Conservation (phyloP, 208 protist species). For the Naegleria gruberi region DNA sequence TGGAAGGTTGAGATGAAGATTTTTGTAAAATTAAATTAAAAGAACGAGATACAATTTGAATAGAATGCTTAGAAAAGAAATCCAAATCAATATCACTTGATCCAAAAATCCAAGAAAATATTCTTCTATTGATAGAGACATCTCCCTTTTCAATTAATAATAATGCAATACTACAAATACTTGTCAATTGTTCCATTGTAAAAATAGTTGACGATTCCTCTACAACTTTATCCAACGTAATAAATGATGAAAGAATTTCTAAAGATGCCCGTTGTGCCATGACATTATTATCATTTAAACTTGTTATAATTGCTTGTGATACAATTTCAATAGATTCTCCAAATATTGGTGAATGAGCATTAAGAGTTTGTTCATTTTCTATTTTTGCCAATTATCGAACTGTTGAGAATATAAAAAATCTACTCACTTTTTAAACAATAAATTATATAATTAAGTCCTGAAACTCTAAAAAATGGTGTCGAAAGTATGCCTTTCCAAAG, state of each 20-base stretch:
- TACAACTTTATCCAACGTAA: not conserved
- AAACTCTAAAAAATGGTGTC: not conserved
- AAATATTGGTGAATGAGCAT: not conserved
- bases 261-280: not conserved
- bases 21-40: not conserved
- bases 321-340: not conserved
- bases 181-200: not conserved
- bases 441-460: not conserved
- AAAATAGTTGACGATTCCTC: not conserved
- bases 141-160: not conserved
- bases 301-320: not conserved
- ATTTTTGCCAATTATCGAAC: no score
- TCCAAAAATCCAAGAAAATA: slow-evolving; percentile 1
- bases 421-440: slow-evolving; percentile 12
- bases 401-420: not conserved
- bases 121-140: slow-evolving; percentile 3
- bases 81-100: not conserved
- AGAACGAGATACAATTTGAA: not conserved
- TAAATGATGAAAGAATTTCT: not conserved
- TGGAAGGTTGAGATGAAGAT: not conserved
- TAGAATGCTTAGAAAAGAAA: not conserved
- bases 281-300: not conserved
- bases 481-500: not conserved
- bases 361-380: not conserved
- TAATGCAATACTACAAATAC: not conserved